phyloP scores from a whole-genome alignment of 2,329 filamentous ascomycete species.

The Xylaria sp. region DNA sequence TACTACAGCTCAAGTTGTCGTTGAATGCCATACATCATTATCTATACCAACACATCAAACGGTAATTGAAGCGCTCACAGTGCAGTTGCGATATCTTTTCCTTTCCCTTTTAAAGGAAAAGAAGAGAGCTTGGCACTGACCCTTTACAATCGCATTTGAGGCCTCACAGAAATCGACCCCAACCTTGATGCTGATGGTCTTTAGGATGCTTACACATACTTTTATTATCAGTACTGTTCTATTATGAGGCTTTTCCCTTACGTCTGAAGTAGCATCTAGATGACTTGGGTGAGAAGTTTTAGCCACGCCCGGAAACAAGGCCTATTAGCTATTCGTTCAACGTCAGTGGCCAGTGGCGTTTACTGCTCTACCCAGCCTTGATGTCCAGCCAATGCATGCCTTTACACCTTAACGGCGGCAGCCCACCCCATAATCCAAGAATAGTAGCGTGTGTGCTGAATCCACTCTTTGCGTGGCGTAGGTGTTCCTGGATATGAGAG shows the following conservation, averaged over 20 bases:
- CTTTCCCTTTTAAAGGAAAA: too few species aligned
- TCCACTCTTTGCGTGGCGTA: not conserved
- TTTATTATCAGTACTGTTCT: too few species aligned
- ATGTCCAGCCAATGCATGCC: constrained; percentile 7
- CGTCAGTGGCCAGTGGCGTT: constrained; percentile 9
- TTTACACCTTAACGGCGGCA: not conserved
- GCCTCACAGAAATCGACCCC: too few species aligned
- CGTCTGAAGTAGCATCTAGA: not conserved
- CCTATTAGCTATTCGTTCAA: constrained; percentile 6
- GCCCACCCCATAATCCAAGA: not conserved
- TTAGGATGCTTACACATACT: not conserved
- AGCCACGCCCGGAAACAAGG: constrained; percentile 19
- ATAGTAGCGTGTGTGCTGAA: not conserved
- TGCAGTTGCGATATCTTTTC: too few species aligned
- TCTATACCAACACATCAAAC: too few species aligned
- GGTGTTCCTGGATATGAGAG: not conserved
- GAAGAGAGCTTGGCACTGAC: too few species aligned
- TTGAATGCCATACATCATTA: too few species aligned
- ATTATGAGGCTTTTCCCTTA: not conserved
- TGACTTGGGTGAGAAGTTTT: constrained; percentile 15
- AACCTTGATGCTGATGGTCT: too few species aligned
- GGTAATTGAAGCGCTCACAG: too few species aligned
- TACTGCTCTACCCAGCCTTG: constrained; percentile 1
- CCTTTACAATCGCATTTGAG: too few species aligned
- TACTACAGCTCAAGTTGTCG: not conserved